These are phyloP conservation scores for Trichosporon ovoides DNA, from an alignment of 1,284 basidiomycete species.

Conservation along the genomic window DNA sequence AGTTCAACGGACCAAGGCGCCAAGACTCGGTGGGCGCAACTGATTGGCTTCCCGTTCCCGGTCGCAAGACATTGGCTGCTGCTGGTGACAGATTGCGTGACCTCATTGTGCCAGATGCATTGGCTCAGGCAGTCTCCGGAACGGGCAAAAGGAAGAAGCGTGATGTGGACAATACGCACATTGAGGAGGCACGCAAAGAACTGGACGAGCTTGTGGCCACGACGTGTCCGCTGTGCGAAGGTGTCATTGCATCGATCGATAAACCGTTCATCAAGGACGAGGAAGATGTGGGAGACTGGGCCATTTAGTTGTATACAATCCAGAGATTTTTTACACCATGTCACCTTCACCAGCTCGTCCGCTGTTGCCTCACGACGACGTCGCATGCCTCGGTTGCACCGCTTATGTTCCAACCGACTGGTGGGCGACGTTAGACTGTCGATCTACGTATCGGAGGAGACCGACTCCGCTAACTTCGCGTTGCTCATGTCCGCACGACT, in stretches of 20 bases:
- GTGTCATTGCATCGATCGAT: constrained; percentile 75
- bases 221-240: constrained; percentile 83
- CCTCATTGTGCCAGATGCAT: constrained; percentile 83
- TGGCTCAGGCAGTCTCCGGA: constrained; percentile 55
- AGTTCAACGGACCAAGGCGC: constrained; percentile 21
- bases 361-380: neutral
- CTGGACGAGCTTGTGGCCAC: constrained; percentile 80
- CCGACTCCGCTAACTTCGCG: neutral
- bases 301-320: constrained; percentile 53
- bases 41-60: constrained; percentile 51
- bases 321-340: constrained; percentile 2
- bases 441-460: neutral
- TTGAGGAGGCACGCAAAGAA: constrained; percentile 61
- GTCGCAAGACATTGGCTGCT: constrained; percentile 72
- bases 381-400: neutral
- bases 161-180: constrained; percentile 56
- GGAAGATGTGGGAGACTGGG: constrained; percentile 77
- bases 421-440: neutral
- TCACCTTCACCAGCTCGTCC: neutral
- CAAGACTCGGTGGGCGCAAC: constrained; percentile 20
- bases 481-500: neutral
- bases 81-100: constrained; percentile 84
- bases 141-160: constrained; percentile 46
- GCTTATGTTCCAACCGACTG: too few relatives aligned
- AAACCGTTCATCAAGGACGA: constrained; percentile 74